Evolutionary conservation across 495 filamentous ascomycete species (phyloP).

Genomic region (Annulohypoxylon maeteangense): DNA sequence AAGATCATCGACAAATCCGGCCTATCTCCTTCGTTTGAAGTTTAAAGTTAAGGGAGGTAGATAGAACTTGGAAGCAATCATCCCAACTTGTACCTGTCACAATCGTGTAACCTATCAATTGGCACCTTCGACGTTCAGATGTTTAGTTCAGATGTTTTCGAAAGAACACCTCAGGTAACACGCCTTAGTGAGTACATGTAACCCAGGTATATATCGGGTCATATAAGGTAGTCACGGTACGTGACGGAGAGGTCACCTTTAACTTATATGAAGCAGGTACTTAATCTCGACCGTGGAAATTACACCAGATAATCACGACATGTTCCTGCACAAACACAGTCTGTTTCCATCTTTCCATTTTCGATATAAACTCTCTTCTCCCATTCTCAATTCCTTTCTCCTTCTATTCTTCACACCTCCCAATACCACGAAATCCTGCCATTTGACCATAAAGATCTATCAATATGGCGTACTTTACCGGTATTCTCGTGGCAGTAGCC

Average conservation of each 20-base stretch:
- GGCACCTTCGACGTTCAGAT: not conserved
- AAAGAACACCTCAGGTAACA: slow-evolving; percentile 22
- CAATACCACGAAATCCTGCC: not conserved
- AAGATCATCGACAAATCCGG: slow-evolving; percentile 31
- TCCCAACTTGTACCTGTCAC: slow-evolving; percentile 20
- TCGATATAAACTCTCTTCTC: slow-evolving; percentile 8
- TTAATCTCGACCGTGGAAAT: slow-evolving; percentile 23
- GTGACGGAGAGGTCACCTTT: slow-evolving; percentile 5
- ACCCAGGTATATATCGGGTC: slow-evolving; percentile 9
- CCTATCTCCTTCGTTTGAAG: slow-evolving; percentile 17
- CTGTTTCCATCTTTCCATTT: not conserved
- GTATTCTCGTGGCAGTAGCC: slow-evolving; percentile 33
- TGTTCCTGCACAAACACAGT: slow-evolving; percentile 16
- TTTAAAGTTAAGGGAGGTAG: slow-evolving; percentile 28
- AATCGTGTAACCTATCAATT: slow-evolving; percentile 19
- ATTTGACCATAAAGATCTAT: slow-evolving; percentile 6
- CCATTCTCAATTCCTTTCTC: not conserved
- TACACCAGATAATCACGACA: slow-evolving; percentile 18
- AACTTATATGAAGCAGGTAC: slow-evolving; percentile 22
- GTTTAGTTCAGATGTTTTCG: not conserved
- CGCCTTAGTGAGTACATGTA: slow-evolving; percentile 11
- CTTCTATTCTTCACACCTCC: not conserved
- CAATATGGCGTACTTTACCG: slow-evolving; percentile 30
- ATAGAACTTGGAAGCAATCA: slow-evolving; percentile 22
- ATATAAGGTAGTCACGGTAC: not conserved